A percentile compares a stretch with the other conserved stretches of the same genome.
These are phyloP conservation scores for Dactylorhiza incarnata DNA, from an alignment of 106 monocot genomes.

Conservation along the genomic window DNA sequence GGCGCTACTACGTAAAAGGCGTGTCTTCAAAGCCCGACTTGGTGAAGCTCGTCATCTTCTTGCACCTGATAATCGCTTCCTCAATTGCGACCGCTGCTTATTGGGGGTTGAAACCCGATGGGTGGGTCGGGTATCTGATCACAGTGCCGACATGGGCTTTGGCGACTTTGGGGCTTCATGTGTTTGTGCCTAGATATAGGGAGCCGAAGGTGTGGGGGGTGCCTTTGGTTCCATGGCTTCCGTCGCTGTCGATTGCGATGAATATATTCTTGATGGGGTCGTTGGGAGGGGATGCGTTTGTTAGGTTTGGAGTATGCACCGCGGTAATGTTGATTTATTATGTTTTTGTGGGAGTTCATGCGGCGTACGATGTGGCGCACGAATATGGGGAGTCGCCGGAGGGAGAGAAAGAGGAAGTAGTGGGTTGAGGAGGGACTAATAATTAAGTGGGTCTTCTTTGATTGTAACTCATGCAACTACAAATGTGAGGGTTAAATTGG, in stretches of 20 bases:
- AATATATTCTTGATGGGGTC: conserved; percentile 80
- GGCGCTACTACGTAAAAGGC: conserved; percentile 35
- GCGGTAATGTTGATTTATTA: conserved; percentile 55
- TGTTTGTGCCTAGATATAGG: conserved; percentile 31
- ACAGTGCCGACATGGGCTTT: conserved; percentile 32
- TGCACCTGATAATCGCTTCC: conserved; percentile 28
- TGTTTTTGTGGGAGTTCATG: conserved; percentile 52
- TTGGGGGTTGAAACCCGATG: conserved; percentile 31
- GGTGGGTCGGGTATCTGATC: conserved; percentile 53
- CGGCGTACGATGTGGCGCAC: conserved; percentile 59
- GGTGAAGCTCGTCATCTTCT: conserved; percentile 16
- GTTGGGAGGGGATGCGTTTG: conserved; percentile 38
- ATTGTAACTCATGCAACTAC: no score
- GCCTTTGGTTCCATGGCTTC: conserved; percentile 67
- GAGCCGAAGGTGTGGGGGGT: conserved; percentile 63
- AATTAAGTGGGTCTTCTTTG: no score
- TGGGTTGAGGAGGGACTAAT: no score
- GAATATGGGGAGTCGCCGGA: not conserved
- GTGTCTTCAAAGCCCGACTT: conserved; percentile 13
- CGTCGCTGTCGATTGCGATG: conserved; percentile 54
- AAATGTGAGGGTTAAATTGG: no score
- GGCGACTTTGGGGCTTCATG: conserved; percentile 36
- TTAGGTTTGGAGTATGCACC: conserved; percentile 58
- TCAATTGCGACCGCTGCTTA: conserved; percentile 42
- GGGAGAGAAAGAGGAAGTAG: no score